Percentiles rank a stretch among this genome's conserved stretches.
phyloP scores from a whole-genome alignment of 2,329 filamentous ascomycete species.

The Cladosporium sphaerospermum region DNA sequence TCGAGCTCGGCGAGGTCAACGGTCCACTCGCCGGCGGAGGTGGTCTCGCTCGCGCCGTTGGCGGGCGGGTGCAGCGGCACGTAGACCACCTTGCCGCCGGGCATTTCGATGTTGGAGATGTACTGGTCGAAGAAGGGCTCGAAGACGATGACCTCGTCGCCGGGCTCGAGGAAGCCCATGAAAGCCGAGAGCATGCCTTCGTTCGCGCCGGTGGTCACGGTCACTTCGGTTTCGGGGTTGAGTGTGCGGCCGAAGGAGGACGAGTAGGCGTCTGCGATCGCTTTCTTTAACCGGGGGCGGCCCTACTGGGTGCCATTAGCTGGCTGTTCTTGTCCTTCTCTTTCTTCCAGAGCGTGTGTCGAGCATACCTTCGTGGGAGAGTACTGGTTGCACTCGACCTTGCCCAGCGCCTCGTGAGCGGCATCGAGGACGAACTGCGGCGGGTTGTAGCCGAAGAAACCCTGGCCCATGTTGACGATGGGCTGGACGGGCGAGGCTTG shows the following conservation, averaged over 20 bases:
- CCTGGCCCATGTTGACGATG: constrained; percentile 65
- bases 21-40: constrained; percentile 64
- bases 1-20: constrained; percentile 70
- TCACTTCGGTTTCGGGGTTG: constrained; percentile 86
- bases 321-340: neutral
- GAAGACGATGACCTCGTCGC: constrained; percentile 95
- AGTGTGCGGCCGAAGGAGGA: constrained; percentile 77
- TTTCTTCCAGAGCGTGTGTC: neutral
- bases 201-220: constrained; percentile 87
- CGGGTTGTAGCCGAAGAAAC: constrained; percentile 90
- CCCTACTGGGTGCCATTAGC: constrained; percentile 45
- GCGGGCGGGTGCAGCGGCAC: constrained; percentile 88
- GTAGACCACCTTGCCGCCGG: constrained; percentile 88
- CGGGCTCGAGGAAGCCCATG: constrained; percentile 92
- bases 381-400: constrained; percentile 98
- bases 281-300: constrained; percentile 83
- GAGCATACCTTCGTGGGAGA: constrained; percentile 72
- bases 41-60: constrained; percentile 59
- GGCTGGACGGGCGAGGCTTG: constrained; percentile 58
- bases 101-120: constrained; percentile 98
- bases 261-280: constrained; percentile 86
- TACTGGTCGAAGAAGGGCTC: constrained; percentile 99
- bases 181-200: constrained; percentile 95
- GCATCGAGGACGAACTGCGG: constrained; percentile 85
- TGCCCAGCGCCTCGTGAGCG: constrained; percentile 80